Evolutionary conservation across 2,329 filamentous ascomycete species (phyloP).

Genomic region (Sarocladiaceae sp.): DNA sequence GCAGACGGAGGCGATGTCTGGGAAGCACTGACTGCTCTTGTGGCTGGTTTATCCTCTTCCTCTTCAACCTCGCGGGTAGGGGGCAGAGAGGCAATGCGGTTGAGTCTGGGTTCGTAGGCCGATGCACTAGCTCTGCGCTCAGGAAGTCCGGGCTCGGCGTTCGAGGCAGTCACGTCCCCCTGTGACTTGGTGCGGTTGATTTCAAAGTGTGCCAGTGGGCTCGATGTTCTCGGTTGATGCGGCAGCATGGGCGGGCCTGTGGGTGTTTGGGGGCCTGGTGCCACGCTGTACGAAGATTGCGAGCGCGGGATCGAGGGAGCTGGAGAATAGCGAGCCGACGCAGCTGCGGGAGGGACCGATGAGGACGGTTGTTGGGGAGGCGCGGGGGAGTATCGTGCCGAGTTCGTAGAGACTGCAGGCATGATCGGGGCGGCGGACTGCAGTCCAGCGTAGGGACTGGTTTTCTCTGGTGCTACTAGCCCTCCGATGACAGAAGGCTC

Average conservation of each 20-base stretch:
- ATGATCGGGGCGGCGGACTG: slow-evolving; percentile 27
- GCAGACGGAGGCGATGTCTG: slow-evolving; percentile 18
- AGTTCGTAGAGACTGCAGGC: slow-evolving; percentile 27
- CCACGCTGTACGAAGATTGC: slow-evolving; percentile 2
- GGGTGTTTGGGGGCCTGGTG: slow-evolving; percentile 30
- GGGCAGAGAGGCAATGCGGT: slow-evolving; percentile 51
- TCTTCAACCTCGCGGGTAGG: slow-evolving; percentile 59
- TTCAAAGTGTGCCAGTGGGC: slow-evolving; percentile 60
- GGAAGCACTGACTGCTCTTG: slow-evolving; percentile 20
- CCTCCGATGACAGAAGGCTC: slow-evolving; percentile 22
- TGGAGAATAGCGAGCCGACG: slow-evolving; percentile 46
- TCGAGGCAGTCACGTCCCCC: slow-evolving; percentile 26
- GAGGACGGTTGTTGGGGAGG: slow-evolving; percentile 35
- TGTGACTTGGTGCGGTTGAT: slow-evolving; percentile 35
- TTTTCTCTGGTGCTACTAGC: slow-evolving; percentile 47
- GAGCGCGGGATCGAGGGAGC: slow-evolving; percentile 24
- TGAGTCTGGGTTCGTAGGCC: slow-evolving; percentile 48
- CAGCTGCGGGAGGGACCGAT: slow-evolving; percentile 29
- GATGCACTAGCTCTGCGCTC: slow-evolving; percentile 46
- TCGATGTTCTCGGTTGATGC: slow-evolving; percentile 59
- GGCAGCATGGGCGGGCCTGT: slow-evolving; percentile 36
- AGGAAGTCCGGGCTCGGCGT: slow-evolving; percentile 17
- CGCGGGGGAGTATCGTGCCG: slow-evolving; percentile 57
- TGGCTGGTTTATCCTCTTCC: slow-evolving; percentile 35
- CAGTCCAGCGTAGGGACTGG: slow-evolving; percentile 47